Evolutionary conservation across 1,284 basidiomycete genomes (phyloP), one percentile per base, ranked within the genome.

Genomic region (Termitomyces sp.): DNA sequence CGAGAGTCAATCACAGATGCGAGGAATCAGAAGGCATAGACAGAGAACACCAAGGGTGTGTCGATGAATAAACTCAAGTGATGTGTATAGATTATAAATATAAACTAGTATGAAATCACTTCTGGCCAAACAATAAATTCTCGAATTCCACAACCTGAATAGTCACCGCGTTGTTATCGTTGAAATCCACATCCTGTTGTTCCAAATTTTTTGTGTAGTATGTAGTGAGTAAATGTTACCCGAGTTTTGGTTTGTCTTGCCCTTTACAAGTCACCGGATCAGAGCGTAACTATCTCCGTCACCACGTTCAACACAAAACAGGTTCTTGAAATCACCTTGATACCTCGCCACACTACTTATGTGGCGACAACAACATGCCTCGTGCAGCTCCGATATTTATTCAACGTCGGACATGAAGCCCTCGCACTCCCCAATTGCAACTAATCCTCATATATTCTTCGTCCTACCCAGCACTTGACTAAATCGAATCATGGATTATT

Each of bases 1-100:
- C 79, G 78, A 63, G 87, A 83, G 55, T 68, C 75, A 3, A 63
- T 88, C 55, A 64, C 71, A 19, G 86, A 86, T 62, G 78, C 79
- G 13, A 72, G 57, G 47, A 53, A 42, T 21, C 55, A 55, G 46
- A 53, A 51, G 38, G 49, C 40, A 37, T 60, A 53, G 46, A 38
- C 43, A 21, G 24, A 26, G 18, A 21, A 53, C 44, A 21, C 18
- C 18, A 16, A 38, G 8, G 46, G 40, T 43, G 28, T 37, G 38
- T 37, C 24, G 16, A 24, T 37, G 13, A 24, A 34, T n/a, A 30
- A 11, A 24, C 28, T 48, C 30, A 9, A n/a, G 7, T 40, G 14
- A 13, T 21, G 31, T 43, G 24, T 41, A 24, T 24, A 24, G 21
- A 24, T 24, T 24, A 24, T 24, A 24, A 24, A 24, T 24, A 24